Percentiles rank a stretch among this genome's conserved stretches.
These are phyloP conservation scores for Chenopodium formosanum DNA, from an alignment of 148 eudicot genomes.

Conservation along the genomic window DNA sequence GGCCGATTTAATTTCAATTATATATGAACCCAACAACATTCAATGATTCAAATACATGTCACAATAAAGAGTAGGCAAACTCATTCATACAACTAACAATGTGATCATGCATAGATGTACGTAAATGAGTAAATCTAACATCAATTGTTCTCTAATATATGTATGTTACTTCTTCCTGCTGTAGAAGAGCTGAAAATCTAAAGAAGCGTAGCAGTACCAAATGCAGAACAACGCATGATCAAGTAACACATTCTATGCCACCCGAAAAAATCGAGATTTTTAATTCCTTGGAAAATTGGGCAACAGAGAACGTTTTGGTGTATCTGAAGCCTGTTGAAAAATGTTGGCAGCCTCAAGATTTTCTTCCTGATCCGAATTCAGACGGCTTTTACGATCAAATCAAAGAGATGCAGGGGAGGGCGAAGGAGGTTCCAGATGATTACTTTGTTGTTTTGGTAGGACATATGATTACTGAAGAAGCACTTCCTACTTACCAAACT, in stretches of 20 bases:
- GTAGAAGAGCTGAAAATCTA: conserved; percentile 19
- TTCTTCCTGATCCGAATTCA: conserved; percentile 54
- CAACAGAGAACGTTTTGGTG: conserved; percentile 40
- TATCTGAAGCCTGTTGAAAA: conserved; percentile 58
- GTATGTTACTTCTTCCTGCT: neutral
- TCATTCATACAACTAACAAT: too few species aligned
- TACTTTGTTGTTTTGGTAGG: conserved; percentile 62
- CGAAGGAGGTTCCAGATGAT: conserved; percentile 57
- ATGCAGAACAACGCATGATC: neutral
- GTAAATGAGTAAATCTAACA: too few species aligned
- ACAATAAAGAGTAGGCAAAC: too few species aligned
- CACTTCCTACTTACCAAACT: conserved; percentile 69
- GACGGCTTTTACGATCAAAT: conserved; percentile 49
- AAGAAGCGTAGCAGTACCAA: conserved; percentile 45
- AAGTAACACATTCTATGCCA: too few species aligned
- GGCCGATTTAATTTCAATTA: too few species aligned
- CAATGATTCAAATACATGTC: too few species aligned
- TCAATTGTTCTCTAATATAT: too few species aligned
- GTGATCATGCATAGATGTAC: too few species aligned
- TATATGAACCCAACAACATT: too few species aligned
- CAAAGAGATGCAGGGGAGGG: conserved; percentile 45
- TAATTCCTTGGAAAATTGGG: conserved; percentile 48
- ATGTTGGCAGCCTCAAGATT: conserved; percentile 69
- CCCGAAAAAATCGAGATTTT: too few species aligned
- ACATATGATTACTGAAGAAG: conserved; percentile 26